Conservation (phyloP, 2,329 filamentous ascomycete species). For the Leptographium galeiforme region DNA sequence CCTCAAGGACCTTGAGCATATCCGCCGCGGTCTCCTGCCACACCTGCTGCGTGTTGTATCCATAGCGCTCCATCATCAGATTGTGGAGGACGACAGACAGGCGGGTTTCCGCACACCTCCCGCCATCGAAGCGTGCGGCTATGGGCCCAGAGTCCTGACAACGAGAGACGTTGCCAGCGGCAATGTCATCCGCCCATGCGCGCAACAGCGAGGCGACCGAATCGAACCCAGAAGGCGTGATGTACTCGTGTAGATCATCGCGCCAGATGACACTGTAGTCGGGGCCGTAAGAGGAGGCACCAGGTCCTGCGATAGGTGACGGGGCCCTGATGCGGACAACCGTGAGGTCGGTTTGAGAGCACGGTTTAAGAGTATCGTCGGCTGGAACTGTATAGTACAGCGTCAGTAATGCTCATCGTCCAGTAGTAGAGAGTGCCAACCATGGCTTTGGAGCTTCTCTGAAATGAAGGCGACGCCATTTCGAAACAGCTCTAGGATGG, state of each 20-base stretch:
- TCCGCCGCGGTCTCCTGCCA: conserved; percentile 7
- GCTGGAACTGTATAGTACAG: neutral
- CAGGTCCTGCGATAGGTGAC: neutral
- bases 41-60: conserved; percentile 10
- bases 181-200: conserved; percentile 11
- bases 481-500: conserved; percentile 6
- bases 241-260: conserved; percentile 11
- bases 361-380: neutral
- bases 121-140: conserved; percentile 4
- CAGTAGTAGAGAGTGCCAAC: neutral
- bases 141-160: conserved; percentile 6
- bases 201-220: conserved; percentile 9
- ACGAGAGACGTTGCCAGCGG: conserved; percentile 9
- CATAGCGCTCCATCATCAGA: conserved; percentile 12
- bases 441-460: conserved; percentile 6
- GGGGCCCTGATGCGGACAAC: conserved; percentile 10
- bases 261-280: conserved; percentile 15
- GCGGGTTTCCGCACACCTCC: conserved; percentile 5
- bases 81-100: conserved; percentile 15
- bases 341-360: neutral
- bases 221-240: conserved; percentile 11
- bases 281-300: neutral
- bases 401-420: neutral
- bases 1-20: conserved; percentile 9
- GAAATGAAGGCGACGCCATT: conserved; percentile 11